Evolutionary conservation across 2,329 filamentous ascomycete species (phyloP).

Genomic region (Colletotrichum sojae): DNA sequence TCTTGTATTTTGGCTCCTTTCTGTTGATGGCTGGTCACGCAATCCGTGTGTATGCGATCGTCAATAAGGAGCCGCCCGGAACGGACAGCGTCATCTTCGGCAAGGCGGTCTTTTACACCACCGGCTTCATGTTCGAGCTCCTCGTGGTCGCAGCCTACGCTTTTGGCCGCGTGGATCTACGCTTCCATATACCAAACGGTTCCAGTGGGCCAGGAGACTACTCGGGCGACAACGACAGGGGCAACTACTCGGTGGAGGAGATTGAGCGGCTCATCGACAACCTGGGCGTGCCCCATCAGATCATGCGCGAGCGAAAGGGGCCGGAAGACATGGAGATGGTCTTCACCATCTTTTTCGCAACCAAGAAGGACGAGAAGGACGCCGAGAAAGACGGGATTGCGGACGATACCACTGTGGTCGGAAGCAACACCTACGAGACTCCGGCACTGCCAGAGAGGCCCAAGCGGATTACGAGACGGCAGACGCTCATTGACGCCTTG

Average conservation of each 20-base stretch:
- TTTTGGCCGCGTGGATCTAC: slow-evolving; percentile 47
- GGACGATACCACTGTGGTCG: slow-evolving; percentile 1
- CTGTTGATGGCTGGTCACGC: slow-evolving; percentile 43
- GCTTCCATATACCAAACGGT: slow-evolving; percentile 50
- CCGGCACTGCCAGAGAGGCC: slow-evolving; percentile 28
- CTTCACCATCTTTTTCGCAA: slow-evolving; percentile 38
- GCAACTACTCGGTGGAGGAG: slow-evolving; percentile 34
- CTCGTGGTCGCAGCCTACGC: slow-evolving; percentile 47
- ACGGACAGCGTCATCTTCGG: slow-evolving; percentile 48
- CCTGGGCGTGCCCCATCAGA: slow-evolving; percentile 40
- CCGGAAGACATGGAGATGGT: slow-evolving; percentile 34
- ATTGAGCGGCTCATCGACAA: slow-evolving; percentile 39
- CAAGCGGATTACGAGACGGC: slow-evolving; percentile 34
- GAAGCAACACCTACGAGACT: not conserved
- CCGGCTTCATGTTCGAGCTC: slow-evolving; percentile 52
- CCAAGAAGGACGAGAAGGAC: not conserved
- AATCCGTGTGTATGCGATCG: slow-evolving; percentile 45
- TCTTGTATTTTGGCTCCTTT: slow-evolving; percentile 45
- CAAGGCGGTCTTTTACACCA: slow-evolving; percentile 53
- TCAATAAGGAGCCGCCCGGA: slow-evolving; percentile 44
- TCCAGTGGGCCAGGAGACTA: slow-evolving; percentile 47
- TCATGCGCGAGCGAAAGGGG: slow-evolving; percentile 37
- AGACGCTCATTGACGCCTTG: slow-evolving; percentile 36
- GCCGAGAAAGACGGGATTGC: not conserved
- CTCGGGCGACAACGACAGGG: slow-evolving; percentile 35